These are phyloP conservation scores for Royoungia palumana DNA, from an alignment of 768 basidiomycete genomes.

Conservation along the genomic window DNA sequence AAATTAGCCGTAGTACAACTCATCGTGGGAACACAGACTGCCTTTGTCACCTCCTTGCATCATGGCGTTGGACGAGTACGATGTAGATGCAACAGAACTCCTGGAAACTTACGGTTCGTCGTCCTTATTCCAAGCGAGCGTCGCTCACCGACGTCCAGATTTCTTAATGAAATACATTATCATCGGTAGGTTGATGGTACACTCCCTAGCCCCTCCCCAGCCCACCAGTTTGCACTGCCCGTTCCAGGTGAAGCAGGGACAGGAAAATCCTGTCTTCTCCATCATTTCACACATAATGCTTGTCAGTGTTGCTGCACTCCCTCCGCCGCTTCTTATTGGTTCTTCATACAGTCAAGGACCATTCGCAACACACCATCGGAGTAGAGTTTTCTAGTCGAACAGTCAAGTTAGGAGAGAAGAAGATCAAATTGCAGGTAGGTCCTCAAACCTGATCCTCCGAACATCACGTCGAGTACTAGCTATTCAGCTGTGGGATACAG, in stretches of 20 bases:
- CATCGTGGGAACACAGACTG: constrained; percentile 23
- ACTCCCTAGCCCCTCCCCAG: constrained; percentile 4
- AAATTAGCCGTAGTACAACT: background rate
- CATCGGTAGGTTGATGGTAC: constrained; percentile 58
- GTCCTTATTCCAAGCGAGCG: background rate
- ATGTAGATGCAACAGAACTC: constrained; percentile 85
- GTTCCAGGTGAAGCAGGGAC: constrained; percentile 87
- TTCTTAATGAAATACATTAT: constrained; percentile 99
- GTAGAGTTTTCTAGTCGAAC: constrained; percentile 97
- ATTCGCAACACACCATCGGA: constrained; percentile 97
- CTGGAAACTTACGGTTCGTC: constrained; percentile 86
- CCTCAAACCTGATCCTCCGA: background rate
- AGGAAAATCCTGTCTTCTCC: constrained; percentile 94
- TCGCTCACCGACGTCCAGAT: constrained; percentile 50
- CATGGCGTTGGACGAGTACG: constrained; percentile 58
- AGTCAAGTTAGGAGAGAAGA: constrained; percentile 88
- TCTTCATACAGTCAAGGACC: constrained; percentile 77
- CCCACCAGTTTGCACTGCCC: constrained; percentile 1
- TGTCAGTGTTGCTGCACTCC: constrained; percentile 54
- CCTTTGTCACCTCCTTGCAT: background rate
- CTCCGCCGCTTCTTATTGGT: constrained; percentile 5
- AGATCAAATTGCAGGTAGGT: constrained; percentile 90
- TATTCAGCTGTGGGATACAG: constrained; percentile 91
- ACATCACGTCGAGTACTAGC: constrained; percentile 13
- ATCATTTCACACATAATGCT: constrained; percentile 94